phyloP scores from a whole-genome alignment of 2,329 filamentous ascomycete genomes.

The Colletotrichum sp. region DNA sequence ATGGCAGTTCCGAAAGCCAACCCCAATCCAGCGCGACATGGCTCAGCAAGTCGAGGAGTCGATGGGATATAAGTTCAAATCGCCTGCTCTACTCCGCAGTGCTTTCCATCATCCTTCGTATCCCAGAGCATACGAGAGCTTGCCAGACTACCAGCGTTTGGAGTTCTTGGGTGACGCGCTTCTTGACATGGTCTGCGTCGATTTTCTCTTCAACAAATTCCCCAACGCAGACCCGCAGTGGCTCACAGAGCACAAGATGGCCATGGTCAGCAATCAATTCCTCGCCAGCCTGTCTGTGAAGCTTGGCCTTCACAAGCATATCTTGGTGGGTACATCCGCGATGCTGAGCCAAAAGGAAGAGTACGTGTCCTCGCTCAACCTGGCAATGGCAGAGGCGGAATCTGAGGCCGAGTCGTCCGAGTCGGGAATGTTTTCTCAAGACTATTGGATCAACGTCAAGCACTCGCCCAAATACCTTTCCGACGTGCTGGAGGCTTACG shows the following conservation, averaged over 20 bases:
- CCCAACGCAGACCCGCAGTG: slow-evolving; percentile 89
- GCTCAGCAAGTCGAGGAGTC: slow-evolving; percentile 66
- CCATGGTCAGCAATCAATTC: slow-evolving; percentile 98
- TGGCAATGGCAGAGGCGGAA: slow-evolving; percentile 45
- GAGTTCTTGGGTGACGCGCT: slow-evolving; percentile 93
- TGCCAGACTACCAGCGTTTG: slow-evolving; percentile 88
- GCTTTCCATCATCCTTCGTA: slow-evolving; percentile 91
- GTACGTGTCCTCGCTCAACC: slow-evolving; percentile 64
- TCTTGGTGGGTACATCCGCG: slow-evolving; percentile 59
- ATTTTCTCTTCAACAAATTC: slow-evolving; percentile 78
- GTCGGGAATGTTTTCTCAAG: slow-evolving; percentile 49
- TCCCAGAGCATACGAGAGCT: slow-evolving; percentile 73
- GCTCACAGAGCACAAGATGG: slow-evolving; percentile 98
- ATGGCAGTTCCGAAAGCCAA: slow-evolving; percentile 70
- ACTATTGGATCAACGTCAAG: slow-evolving; percentile 72
- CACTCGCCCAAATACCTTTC: slow-evolving; percentile 77
- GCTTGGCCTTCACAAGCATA: slow-evolving; percentile 77
- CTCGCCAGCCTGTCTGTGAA: slow-evolving; percentile 81
- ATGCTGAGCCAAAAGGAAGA: slow-evolving; percentile 52
- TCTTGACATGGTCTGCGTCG: slow-evolving; percentile 84
- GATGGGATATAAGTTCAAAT: slow-evolving; percentile 69
- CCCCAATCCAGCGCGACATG: slow-evolving; percentile 72
- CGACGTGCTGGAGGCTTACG: slow-evolving; percentile 87
- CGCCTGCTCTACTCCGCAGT: slow-evolving; percentile 78
- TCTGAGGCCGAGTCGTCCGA: slow-evolving; percentile 34